Conservation (phyloP, 805 yeast species). For the Saccharomycopsis oosterbeekiorum region DNA sequence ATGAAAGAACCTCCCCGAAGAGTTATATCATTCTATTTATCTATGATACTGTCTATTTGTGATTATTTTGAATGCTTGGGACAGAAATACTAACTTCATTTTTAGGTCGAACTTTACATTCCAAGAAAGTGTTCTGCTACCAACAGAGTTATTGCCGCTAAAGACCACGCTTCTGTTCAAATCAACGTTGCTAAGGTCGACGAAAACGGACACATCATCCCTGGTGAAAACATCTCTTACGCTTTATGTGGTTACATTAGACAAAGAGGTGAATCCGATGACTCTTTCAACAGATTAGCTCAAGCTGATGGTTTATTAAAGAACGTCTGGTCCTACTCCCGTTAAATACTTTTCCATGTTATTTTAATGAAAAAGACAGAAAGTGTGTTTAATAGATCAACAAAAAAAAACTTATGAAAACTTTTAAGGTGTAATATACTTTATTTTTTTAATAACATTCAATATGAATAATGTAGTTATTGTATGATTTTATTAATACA, state of each 20-base stretch:
- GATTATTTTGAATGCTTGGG: neutral
- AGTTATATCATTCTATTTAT: too few species aligned
- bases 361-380: neutral
- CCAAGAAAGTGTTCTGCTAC: constrained; percentile 99
- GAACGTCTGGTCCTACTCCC: constrained; percentile 93
- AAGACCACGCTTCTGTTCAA: constrained; percentile 99
- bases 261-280: constrained; percentile 99
- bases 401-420: neutral
- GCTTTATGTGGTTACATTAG: constrained; percentile 97
- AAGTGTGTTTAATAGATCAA: constrained; percentile 1
- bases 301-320: constrained; percentile 97
- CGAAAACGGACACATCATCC: constrained; percentile 89
- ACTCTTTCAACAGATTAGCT: constrained; percentile 97
- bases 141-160: constrained; percentile 99
- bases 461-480: neutral
- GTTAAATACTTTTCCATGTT: constrained; percentile 38
- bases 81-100: neutral
- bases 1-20: too few species aligned
- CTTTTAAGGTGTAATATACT: constrained; percentile 2
- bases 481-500: too few species aligned
- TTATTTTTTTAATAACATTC: constrained; percentile 1
- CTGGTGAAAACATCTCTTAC: constrained; percentile 86
- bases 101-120: constrained; percentile 97
- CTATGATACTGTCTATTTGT: too few species aligned
- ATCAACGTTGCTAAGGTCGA: constrained; percentile 98